phyloP scores from a whole-genome alignment of 768 basidiomycete genomes.

The Rubroboletus pulcherrimus region DNA sequence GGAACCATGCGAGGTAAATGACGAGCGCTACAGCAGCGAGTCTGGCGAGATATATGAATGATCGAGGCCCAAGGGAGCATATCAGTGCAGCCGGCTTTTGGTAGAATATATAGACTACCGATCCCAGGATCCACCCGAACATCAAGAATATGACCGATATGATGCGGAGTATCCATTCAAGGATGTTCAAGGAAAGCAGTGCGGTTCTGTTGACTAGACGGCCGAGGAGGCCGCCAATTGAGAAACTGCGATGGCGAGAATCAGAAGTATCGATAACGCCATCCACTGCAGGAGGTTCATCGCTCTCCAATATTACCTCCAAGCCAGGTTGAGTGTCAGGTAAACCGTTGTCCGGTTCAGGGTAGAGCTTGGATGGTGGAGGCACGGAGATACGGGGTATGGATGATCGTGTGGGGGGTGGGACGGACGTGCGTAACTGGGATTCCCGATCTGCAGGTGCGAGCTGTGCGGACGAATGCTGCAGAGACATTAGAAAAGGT shows the following conservation, averaged over 20 bases:
- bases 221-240: slow-evolving; percentile 46
- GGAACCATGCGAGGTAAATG: slow-evolving; percentile 44
- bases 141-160: slow-evolving; percentile 39
- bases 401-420: slow-evolving; percentile 36
- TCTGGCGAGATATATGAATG: slow-evolving; percentile 36
- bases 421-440: slow-evolving; percentile 33
- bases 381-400: slow-evolving; percentile 40
- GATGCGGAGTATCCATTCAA: slow-evolving; percentile 24
- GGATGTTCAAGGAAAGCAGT: slow-evolving; percentile 29
- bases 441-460: slow-evolving; percentile 37
- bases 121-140: slow-evolving; percentile 48
- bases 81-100: slow-evolving; percentile 45
- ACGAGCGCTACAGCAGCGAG: slow-evolving; percentile 41
- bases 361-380: slow-evolving; percentile 29
- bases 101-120: slow-evolving; percentile 44
- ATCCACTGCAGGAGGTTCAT: slow-evolving; percentile 42
- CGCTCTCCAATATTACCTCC: slow-evolving; percentile 60
- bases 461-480: slow-evolving; percentile 26
- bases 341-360: slow-evolving; percentile 20
- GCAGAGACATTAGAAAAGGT: slow-evolving; percentile 4
- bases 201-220: slow-evolving; percentile 36
- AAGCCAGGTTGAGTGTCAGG: slow-evolving; percentile 50
- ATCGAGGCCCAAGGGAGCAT: slow-evolving; percentile 29
- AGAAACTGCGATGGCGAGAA: slow-evolving; percentile 30
- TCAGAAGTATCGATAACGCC: slow-evolving; percentile 25